Conservation (phyloP, 352 stramenopile genomes). For the Thalassiosira livingstoniorum region DNA sequence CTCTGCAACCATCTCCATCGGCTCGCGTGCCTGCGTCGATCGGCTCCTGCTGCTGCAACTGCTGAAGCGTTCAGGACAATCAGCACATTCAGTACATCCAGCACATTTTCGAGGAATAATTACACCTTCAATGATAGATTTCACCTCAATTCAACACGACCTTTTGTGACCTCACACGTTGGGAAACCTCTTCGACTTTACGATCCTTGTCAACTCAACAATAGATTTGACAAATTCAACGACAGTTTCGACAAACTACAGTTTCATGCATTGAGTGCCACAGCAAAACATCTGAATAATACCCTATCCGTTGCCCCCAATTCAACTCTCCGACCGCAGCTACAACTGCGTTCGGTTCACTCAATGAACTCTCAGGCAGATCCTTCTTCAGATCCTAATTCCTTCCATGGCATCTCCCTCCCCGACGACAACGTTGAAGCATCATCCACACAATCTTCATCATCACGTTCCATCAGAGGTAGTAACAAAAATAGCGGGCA, state of each 20-base stretch:
- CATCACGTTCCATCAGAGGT: constrained; percentile 4
- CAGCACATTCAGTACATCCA: too few relatives aligned
- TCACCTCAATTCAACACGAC: too few relatives aligned
- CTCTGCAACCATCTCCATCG: too few relatives aligned
- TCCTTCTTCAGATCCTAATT: constrained; percentile 10
- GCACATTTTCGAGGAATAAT: too few relatives aligned
- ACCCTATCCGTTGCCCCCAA: not conserved
- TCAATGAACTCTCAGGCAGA: too few relatives aligned
- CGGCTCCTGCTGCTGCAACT: too few relatives aligned
- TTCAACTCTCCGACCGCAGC: not conserved
- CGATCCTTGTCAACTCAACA: too few relatives aligned
- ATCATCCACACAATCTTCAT: not conserved
- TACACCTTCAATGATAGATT: too few relatives aligned
- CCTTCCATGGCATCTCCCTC: constrained; percentile 31
- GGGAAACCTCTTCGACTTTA: too few relatives aligned
- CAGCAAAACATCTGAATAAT: not conserved
- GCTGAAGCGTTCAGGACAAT: too few relatives aligned
- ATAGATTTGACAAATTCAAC: not conserved
- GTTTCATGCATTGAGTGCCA: not conserved
- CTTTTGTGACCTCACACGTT: too few relatives aligned
- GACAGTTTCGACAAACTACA: not conserved
- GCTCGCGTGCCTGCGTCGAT: too few relatives aligned
- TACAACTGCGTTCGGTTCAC: not conserved
- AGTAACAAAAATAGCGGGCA: not conserved
- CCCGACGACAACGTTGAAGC: not conserved